These are phyloP conservation scores for Vigna reflexopilosa DNA, from an alignment of 306 rosid species.

Conservation along the genomic window DNA sequence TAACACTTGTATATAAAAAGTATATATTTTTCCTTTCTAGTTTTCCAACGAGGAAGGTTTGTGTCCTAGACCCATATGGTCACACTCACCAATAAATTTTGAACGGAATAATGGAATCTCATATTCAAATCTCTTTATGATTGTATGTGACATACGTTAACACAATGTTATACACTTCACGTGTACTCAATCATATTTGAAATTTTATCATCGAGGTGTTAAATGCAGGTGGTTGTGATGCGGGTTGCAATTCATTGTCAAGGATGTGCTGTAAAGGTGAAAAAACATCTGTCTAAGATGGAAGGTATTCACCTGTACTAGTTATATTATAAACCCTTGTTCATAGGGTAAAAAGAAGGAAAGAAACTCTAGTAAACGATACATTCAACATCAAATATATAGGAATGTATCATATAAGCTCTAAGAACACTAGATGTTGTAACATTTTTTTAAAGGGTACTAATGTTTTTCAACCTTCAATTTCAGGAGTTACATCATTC, in stretches of 20 bases:
- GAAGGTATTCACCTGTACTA: conserved; percentile 48
- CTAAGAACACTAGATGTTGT: neutral
- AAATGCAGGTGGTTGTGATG: conserved; percentile 91
- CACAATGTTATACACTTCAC: neutral
- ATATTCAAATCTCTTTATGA: conserved; percentile 30
- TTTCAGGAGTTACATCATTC: conserved; percentile 86
- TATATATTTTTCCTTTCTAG: neutral
- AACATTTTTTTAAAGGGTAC: neutral
- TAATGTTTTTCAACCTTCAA: conserved; percentile 11
- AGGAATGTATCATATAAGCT: neutral
- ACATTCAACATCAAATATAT: neutral
- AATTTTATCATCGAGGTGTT: conserved; percentile 37
- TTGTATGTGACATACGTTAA: conserved; percentile 30
- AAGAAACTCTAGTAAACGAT: neutral
- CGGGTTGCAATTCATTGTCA: conserved; percentile 92
- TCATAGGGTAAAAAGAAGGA: neutral
- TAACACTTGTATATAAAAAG: neutral
- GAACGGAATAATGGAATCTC: conserved; percentile 43
- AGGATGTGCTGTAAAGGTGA: conserved; percentile 95
- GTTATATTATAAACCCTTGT: neutral
- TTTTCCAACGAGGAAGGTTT: conserved; percentile 13
- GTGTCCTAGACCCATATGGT: conserved; percentile 24
- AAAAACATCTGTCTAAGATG: conserved; percentile 88
- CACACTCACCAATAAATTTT: conserved; percentile 29
- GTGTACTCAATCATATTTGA: conserved; percentile 19